Percentiles rank a stretch among this genome's conserved stretches.
These are phyloP conservation scores for Amphicarpaea edgeworthii DNA, from an alignment of 306 rosid genomes.

Conservation along the genomic window DNA sequence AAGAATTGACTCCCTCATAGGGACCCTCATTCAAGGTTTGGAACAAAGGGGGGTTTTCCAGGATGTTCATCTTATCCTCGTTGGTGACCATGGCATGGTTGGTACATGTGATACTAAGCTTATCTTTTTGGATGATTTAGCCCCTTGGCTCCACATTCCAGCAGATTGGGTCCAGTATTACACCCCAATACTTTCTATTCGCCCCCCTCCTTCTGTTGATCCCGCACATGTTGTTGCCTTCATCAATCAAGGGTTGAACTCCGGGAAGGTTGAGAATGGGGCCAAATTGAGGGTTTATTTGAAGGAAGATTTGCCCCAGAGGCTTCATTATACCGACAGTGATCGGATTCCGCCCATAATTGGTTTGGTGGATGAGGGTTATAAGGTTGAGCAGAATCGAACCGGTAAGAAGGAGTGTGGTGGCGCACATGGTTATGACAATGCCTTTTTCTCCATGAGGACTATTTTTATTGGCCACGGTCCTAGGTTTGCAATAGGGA, in stretches of 20 bases:
- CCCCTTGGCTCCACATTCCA: constrained; percentile 68
- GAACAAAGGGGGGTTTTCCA: constrained; percentile 76
- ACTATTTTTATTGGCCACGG: constrained; percentile 89
- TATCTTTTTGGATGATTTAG: constrained; percentile 70
- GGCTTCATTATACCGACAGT: constrained; percentile 73
- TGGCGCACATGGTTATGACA: constrained; percentile 94
- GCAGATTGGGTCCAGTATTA: constrained; percentile 66
- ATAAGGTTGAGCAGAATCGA: constrained; percentile 72
- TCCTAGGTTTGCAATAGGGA: constrained; percentile 82
- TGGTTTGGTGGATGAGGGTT: constrained; percentile 80
- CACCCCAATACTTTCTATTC: constrained; percentile 79
- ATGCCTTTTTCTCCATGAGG: constrained; percentile 87
- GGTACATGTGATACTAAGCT: constrained; percentile 85
- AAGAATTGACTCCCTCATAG: constrained; percentile 71
- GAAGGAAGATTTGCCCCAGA: constrained; percentile 81
- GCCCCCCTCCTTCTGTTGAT: constrained; percentile 58
- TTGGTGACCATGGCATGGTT: constrained; percentile 99
- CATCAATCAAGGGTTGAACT: constrained; percentile 73
- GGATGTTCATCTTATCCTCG: constrained; percentile 76
- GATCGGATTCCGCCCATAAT: constrained; percentile 79
- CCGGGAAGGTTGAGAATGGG: constrained; percentile 81
- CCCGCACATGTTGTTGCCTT: constrained; percentile 52
- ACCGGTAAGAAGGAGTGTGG: constrained; percentile 66
- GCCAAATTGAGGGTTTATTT: constrained; percentile 65
- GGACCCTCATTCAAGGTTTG: constrained; percentile 77